Evolutionary conservation across 2,329 filamentous ascomycete species (phyloP).

Genomic region (Dothideomycetes sp.): DNA sequence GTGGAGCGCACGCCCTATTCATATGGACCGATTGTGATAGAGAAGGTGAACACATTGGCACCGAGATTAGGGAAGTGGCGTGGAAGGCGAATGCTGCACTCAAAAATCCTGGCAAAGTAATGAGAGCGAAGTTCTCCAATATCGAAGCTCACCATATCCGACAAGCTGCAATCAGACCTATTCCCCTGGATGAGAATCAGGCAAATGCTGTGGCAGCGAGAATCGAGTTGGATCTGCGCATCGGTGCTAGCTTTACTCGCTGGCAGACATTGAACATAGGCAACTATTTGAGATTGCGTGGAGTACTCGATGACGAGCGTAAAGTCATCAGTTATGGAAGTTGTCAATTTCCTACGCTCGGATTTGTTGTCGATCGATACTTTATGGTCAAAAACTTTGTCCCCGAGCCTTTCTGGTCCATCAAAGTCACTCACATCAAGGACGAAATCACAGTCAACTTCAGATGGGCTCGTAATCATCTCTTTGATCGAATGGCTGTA

Average conservation of each 20-base stretch:
- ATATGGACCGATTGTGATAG: conserved; percentile 99
- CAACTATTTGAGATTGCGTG: not conserved
- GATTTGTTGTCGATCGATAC: conserved; percentile 94
- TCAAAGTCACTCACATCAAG: conserved; percentile 71
- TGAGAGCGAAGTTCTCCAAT: conserved; percentile 87
- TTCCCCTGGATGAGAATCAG: conserved; percentile 73
- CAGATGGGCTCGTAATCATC: conserved; percentile 67
- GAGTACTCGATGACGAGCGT: conserved; percentile 43
- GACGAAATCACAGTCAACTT: conserved; percentile 76
- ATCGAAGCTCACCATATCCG: conserved; percentile 91
- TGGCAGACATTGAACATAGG: conserved; percentile 57
- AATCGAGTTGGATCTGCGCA: conserved; percentile 86
- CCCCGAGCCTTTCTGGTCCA: conserved; percentile 85
- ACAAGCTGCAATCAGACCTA: conserved; percentile 66
- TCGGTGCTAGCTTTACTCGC: conserved; percentile 86
- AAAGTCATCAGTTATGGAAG: conserved; percentile 41
- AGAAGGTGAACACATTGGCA: conserved; percentile 92
- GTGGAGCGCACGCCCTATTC: conserved; percentile 63
- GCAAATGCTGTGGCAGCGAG: conserved; percentile 79
- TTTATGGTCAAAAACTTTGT: conserved; percentile 90
- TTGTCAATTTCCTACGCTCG: conserved; percentile 92
- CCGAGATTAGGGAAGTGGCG: conserved; percentile 79
- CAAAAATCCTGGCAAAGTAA: conserved; percentile 49
- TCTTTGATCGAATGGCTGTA: conserved; percentile 81
- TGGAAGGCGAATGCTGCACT: conserved; percentile 62